A percentile compares a stretch with the other conserved stretches of the same genome.
Conservation (phyloP, 768 basidiomycete genomes). For the Ramaria rubella region DNA sequence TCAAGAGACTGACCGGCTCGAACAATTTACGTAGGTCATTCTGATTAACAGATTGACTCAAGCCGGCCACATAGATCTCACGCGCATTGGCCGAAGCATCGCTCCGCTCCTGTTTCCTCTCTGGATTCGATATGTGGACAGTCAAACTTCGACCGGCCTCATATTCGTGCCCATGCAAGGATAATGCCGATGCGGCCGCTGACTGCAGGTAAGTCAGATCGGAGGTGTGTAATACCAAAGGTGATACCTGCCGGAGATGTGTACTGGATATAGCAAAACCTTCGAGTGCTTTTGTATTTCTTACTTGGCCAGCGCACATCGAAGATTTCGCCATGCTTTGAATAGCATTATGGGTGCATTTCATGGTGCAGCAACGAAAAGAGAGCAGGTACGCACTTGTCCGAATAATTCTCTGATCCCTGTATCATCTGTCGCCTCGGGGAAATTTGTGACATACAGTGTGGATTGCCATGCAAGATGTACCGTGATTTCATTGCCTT, state of each 20-base stretch:
- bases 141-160: constrained; percentile 61
- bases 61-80: constrained; percentile 83
- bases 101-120: constrained; percentile 80
- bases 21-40: constrained; percentile 77
- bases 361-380: background rate
- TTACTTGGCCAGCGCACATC: constrained; percentile 98
- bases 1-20: constrained; percentile 46
- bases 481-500: constrained; percentile 70
- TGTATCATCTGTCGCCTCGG: constrained; percentile 73
- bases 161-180: constrained; percentile 70
- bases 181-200: constrained; percentile 62
- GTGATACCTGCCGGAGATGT: constrained; percentile 61
- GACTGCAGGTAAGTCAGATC: constrained; percentile 28
- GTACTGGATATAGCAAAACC: constrained; percentile 94
- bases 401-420: constrained; percentile 71
- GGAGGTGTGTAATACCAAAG: background rate
- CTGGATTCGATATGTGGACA: constrained; percentile 87
- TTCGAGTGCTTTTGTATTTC: constrained; percentile 83
- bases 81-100: constrained; percentile 79
- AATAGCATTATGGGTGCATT: constrained; percentile 4
- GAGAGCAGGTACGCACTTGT: constrained; percentile 43
- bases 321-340: constrained; percentile 82
- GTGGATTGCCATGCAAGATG: constrained; percentile 93
- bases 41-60: constrained; percentile 72
- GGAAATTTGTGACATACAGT: constrained; percentile 93